Base-by-base conservation (phyloP, 73 alveolate genomes). In the Paramecium sonneborni region DNA sequence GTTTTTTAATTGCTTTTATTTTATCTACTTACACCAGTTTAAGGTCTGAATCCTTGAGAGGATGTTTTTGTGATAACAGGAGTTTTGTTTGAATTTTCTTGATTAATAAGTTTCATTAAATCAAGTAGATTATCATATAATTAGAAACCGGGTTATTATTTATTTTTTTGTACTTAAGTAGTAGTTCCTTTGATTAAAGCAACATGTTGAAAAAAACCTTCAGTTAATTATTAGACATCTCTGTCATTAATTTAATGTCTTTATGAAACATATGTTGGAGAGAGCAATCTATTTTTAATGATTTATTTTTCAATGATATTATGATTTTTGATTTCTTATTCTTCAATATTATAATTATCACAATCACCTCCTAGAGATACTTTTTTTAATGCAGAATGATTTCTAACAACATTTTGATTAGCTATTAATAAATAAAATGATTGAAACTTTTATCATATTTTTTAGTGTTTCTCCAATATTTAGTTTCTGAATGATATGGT, bases 381-480 rank as follows among this genome's bases (percentile, higher is more conserved):
- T 37, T 79, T 79, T 24, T 79, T 79, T 14, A 79, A 23, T 9
- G 90, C 90, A 9, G 90, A 79, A 79, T 79, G 90, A 24, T 79
- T 79, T 44, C 90, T 38, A 24, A 79, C 74, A 23, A 79, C 41
- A 79, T 79, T 79, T n/a, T 79, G 9, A 46, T 79, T 79, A 43
- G 90, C 90, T 43, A 79, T 30, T 12, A 67, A 30, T 20, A 34
- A 12, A 28, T 30, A 3, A 15, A 10, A n/a, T n/a, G 32, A 12
- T 12, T 28, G 30, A 28, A 28, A 72, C 86, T 34, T 38, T 72
- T 46, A 79, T 79, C 90, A 79, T 79, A 79, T 44, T 79, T 79
- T 44, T 79, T 79, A 18, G 90, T 79, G 35, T 79, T 79, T 79
- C 90, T 79, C 90, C 90, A 79, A 43, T 79, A 79, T 41, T 79